Percentiles rank a stretch among this genome's conserved stretches.
phyloP scores from a whole-genome alignment of 1,284 basidiomycete genomes.

The Apiotrichum montevideense region DNA sequence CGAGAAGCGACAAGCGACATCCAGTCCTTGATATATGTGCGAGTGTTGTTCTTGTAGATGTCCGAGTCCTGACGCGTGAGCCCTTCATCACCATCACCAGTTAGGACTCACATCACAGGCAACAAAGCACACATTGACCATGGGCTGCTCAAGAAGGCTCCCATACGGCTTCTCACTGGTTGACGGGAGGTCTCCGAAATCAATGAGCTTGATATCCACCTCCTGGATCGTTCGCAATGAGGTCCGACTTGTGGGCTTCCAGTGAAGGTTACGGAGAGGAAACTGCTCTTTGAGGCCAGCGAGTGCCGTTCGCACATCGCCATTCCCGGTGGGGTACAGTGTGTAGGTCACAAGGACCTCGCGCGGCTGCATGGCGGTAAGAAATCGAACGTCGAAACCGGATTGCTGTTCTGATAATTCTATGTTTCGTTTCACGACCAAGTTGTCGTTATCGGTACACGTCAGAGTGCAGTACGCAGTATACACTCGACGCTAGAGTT shows the following conservation, averaged over 20 bases:
- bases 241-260: conserved; percentile 67
- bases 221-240: conserved; percentile 78
- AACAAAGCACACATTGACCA: conserved; percentile 78
- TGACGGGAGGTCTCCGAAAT: conserved; percentile 57
- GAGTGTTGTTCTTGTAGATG: conserved; percentile 66
- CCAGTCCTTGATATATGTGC: conserved; percentile 89
- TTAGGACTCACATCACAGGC: conserved; percentile 66
- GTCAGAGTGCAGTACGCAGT: too few relatives aligned
- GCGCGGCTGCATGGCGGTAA: conserved; percentile 19
- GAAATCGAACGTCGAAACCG: too few relatives aligned
- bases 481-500: too few relatives aligned
- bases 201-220: conserved; percentile 65
- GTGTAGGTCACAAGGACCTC: conserved; percentile 41
- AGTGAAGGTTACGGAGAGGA: conserved; percentile 81
- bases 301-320: conserved; percentile 53
- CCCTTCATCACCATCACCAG: background rate
- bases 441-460: too few relatives aligned
- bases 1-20: conserved; percentile 60
- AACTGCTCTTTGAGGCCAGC: conserved; percentile 63
- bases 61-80: conserved; percentile 64
- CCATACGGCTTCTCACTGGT: conserved; percentile 50
- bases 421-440: too few relatives aligned
- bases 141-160: conserved; percentile 73
- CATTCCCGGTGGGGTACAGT: conserved; percentile 29
- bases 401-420: too few relatives aligned